Base-by-base conservation (phyloP, 805 yeast species). In the Metschnikowia orientalis region DNA sequence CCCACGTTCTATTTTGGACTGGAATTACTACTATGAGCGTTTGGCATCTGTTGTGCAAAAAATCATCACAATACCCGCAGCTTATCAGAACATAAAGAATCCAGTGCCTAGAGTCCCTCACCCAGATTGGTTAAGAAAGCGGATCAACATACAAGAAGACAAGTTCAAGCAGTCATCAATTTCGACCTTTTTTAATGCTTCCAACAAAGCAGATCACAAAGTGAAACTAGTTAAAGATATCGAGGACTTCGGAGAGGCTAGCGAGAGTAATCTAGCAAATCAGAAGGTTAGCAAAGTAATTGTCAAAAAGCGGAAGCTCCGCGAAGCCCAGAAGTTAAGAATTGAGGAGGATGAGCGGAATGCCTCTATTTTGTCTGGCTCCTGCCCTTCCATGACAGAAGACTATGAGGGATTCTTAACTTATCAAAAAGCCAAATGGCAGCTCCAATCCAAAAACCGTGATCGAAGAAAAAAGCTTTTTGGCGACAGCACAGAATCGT, bases 11-110 rank as follows among this genome's bases (percentile, higher is more conserved):
- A 82, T 92, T 32, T 74, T 92, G 40, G 97, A 92, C 57, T 92
- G 99, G 99, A 77, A 65, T 14, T 92, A 92, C 54, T 92, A 92
- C 54, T 71, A 80, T 42, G 96, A 87, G 49, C 77, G 99, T 50
- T 69, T 92, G 21, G 94, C 90, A 0, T 87, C 95, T 2, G 95
- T 89, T 5, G 79, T 94, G 26, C 96, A 89, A 56, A 92, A 94
- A 59, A 87, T 92, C 48, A 85, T 92, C 46, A 83, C 96, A 0
- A 90, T 92, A 45, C 99, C 99, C 2, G 99, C 99, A 4, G 97
- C 97, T 5, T 66, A 90, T 34, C 98, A 92, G 61, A 77, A 77
- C 32, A 75, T 90, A 11, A 60, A 67, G 9, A 94, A 92, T 50
- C 99, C 99, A 0, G 97, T 94, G 26, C 97, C 97, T 4, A 69